phyloP scores from a whole-genome alignment of 2,329 filamentous ascomycete species.

The Biscogniauxia mediterranea region DNA sequence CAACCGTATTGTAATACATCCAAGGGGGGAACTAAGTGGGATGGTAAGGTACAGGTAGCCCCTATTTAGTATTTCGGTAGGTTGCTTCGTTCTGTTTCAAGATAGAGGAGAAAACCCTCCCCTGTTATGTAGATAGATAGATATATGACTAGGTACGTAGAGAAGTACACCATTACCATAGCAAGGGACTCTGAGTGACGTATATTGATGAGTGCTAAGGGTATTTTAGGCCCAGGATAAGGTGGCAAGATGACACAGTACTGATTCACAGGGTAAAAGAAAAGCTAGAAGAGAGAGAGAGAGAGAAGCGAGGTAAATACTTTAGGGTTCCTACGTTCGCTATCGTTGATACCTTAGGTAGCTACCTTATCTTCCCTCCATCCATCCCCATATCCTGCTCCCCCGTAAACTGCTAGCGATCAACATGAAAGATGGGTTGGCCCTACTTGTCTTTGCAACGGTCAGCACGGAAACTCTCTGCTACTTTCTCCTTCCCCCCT shows the following conservation, averaged over 20 bases:
- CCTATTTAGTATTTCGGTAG: too few relatives aligned
- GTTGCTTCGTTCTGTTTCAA: too few relatives aligned
- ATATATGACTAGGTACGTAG: too few relatives aligned
- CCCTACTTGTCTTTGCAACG: neutral
- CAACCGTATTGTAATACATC: too few relatives aligned
- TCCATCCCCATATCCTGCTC: neutral
- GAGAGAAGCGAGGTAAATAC: constrained; percentile 15
- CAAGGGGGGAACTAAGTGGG: too few relatives aligned
- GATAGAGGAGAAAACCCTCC: too few relatives aligned
- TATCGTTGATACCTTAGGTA: constrained; percentile 4
- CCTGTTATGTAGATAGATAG: too few relatives aligned
- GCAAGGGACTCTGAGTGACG: too few relatives aligned
- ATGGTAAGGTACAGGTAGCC: too few relatives aligned
- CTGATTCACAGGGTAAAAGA: neutral
- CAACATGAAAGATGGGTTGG: neutral
- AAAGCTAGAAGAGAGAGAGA: constrained; percentile 2
- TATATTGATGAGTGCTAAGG: too few relatives aligned
- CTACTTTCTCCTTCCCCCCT: neutral
- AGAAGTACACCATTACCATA: too few relatives aligned
- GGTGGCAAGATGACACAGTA: neutral
- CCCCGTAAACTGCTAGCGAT: neutral
- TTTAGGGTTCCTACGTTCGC: constrained; percentile 24
- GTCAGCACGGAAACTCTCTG: neutral
- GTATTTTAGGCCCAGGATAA: neutral
- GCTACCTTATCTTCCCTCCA: constrained; percentile 10